Percentiles rank a stretch among this genome's conserved stretches.
Conservation (phyloP, 371 early-diverging fungal species). For the Zychaea mexicana region DNA sequence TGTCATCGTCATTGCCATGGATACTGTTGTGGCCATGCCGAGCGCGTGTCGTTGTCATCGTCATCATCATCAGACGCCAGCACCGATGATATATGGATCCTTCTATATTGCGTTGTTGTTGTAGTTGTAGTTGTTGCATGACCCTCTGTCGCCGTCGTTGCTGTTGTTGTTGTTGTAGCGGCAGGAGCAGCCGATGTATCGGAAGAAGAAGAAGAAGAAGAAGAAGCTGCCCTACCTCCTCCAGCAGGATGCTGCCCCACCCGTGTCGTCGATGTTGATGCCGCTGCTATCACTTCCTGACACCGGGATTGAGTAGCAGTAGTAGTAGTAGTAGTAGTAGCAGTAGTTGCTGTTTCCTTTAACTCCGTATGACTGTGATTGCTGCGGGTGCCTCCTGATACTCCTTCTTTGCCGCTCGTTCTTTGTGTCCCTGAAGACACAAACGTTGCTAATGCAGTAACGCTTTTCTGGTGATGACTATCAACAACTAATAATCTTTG, state of each 20-base stretch:
- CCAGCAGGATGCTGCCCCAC: no score
- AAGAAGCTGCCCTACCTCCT: no score
- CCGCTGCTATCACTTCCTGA: not conserved
- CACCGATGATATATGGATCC: slow-evolving; percentile 9
- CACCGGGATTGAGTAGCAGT: not conserved
- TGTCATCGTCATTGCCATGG: not conserved
- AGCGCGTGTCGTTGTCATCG: not conserved
- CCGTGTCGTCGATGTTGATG: not conserved
- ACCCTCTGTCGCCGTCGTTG: no score
- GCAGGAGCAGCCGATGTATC: not conserved
- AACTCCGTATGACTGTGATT: not conserved
- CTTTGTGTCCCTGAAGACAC: slow-evolving; percentile 3
- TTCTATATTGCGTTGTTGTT: not conserved
- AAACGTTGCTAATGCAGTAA: not conserved
- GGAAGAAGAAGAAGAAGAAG: not conserved
- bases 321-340: no score
- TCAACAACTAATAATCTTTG: no score
- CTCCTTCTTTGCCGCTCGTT: not conserved
- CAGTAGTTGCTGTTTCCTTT: slow-evolving; percentile 1
- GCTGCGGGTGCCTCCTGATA: not conserved
- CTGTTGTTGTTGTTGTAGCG: not conserved
- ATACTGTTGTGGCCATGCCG: not conserved
- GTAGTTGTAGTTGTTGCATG: not conserved
- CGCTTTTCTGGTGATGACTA: not conserved
- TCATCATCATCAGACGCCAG: slow-evolving; percentile 10